These are phyloP conservation scores for Acanthamoeba polyphaga DNA, from an alignment of 208 protist genomes.

Conservation along the genomic window DNA sequence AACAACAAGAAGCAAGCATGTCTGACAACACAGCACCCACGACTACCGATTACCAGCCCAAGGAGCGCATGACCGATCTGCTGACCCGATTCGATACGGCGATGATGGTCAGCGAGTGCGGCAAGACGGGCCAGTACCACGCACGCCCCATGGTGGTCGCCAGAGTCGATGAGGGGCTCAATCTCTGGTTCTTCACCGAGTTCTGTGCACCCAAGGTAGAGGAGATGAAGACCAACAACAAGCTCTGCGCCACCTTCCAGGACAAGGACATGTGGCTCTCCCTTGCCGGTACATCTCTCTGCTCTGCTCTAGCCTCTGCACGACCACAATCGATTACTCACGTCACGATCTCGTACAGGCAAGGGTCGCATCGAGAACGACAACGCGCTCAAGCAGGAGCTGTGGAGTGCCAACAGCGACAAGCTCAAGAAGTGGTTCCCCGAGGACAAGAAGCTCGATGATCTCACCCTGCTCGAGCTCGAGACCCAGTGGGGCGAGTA, in stretches of 20 bases:
- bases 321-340: not conserved
- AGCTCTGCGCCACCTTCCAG: conserved; percentile 61
- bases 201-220: not conserved
- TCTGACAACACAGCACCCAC: not conserved
- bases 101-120: conserved; percentile 46
- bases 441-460: conserved; percentile 51
- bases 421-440: conserved; percentile 49
- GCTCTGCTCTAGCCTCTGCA: not conserved
- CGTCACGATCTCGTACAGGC: not conserved
- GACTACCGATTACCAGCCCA: not conserved
- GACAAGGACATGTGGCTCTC: conserved; percentile 51
- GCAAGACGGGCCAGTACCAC: not conserved
- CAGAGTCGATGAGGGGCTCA: conserved; percentile 17
- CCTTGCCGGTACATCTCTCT: not conserved
- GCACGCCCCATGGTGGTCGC: conserved; percentile 53
- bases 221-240: conserved; percentile 60
- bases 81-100: conserved; percentile 10
- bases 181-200: conserved; percentile 66
- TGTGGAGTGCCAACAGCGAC: conserved; percentile 1
- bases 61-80: not conserved
- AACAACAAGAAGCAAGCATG: not conserved
- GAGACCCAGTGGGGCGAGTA: conserved; percentile 63
- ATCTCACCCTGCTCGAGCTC: conserved; percentile 33
- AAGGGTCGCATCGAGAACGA: not conserved
- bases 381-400: conserved; percentile 11